Percentiles rank a stretch among this genome's conserved stretches.
These are phyloP conservation scores for Pseudocercospora ulei DNA, from an alignment of 2,329 filamentous ascomycete species.

Conservation along the genomic window DNA sequence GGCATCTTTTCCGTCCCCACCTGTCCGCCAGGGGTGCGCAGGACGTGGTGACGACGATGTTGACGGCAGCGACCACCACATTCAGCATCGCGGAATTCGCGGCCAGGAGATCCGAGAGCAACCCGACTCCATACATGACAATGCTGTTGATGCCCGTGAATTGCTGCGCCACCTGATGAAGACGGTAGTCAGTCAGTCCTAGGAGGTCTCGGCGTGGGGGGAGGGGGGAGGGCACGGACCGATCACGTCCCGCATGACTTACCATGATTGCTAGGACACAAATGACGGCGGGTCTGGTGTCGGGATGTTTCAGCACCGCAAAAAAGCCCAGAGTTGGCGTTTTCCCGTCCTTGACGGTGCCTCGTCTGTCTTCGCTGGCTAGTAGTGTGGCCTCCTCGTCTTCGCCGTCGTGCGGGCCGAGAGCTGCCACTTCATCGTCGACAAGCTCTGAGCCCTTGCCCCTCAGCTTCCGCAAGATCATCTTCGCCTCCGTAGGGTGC, in stretches of 20 bases:
- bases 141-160: constrained; percentile 89
- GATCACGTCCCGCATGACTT: no score
- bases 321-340: constrained; percentile 38
- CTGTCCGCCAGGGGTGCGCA: constrained; percentile 80
- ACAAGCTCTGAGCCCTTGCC: constrained; percentile 56
- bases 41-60: constrained; percentile 69
- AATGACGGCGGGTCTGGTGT: constrained; percentile 70
- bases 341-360: background rate
- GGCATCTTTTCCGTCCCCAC: constrained; percentile 75
- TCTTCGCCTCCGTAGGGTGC: constrained; percentile 52
- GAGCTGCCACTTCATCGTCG: constrained; percentile 56
- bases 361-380: constrained; percentile 12
- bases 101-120: constrained; percentile 70
- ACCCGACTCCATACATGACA: constrained; percentile 94
- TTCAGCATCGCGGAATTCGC: constrained; percentile 74
- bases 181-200: no score
- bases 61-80: constrained; percentile 76
- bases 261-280: constrained; percentile 83
- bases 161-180: constrained; percentile 83
- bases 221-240: no score
- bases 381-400: constrained; percentile 55
- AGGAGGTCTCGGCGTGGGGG: no score
- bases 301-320: constrained; percentile 55
- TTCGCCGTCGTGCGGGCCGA: constrained; percentile 28
- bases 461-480: constrained; percentile 63